These are phyloP conservation scores for Pyrenophora tritici-repentis DNA, from an alignment of 2,329 filamentous ascomycete species.

Conservation along the genomic window DNA sequence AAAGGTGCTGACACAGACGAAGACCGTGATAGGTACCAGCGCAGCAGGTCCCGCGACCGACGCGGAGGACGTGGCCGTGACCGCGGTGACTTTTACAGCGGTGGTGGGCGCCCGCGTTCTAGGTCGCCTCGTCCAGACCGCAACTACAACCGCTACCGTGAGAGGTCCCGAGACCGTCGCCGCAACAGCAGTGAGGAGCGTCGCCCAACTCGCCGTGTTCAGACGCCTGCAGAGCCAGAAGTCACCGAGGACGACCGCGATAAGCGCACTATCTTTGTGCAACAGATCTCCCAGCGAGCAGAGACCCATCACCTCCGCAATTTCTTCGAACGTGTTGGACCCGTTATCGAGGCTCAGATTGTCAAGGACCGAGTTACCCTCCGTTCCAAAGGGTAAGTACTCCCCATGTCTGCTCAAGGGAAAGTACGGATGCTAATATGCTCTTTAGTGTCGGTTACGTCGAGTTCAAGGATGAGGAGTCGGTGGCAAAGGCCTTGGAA, in stretches of 20 bases:
- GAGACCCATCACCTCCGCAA: conserved; percentile 89
- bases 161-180: conserved; percentile 53
- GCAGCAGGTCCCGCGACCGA: conserved; percentile 33
- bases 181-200: conserved; percentile 55
- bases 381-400: conserved; percentile 89
- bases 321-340: conserved; percentile 94
- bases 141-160: conserved; percentile 51
- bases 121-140: conserved; percentile 49
- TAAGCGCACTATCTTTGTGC: conserved; percentile 94
- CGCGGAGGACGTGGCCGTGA: conserved; percentile 34
- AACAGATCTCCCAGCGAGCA: conserved; percentile 93
- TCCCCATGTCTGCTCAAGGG: background rate
- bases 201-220: conserved; percentile 42
- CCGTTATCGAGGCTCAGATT: conserved; percentile 96
- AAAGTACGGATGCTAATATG: conserved; percentile 45
- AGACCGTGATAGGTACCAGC: conserved; percentile 43
- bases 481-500: conserved; percentile 89
- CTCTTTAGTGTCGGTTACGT: conserved; percentile 88
- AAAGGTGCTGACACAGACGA: conserved; percentile 46
- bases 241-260: conserved; percentile 95
- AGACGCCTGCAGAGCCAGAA: conserved; percentile 65
- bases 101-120: conserved; percentile 43
- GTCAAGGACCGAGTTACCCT: conserved; percentile 97
- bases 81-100: conserved; percentile 48
- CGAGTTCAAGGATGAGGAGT: conserved; percentile 96